Conservation (phyloP, 768 basidiomycete species). For the Tulasnella calospora region DNA sequence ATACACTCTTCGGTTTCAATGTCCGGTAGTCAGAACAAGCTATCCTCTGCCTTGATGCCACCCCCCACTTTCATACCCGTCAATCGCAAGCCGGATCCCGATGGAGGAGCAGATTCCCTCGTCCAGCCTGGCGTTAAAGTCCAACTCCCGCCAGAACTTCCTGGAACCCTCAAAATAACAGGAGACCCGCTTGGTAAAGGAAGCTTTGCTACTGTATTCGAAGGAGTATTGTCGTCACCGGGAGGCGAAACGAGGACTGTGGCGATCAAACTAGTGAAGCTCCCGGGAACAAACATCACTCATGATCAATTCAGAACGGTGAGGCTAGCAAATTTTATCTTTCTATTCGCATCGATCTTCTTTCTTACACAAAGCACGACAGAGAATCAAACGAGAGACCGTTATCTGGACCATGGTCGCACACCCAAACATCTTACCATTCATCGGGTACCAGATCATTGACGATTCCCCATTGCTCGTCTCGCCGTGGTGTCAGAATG, state of each 20-base stretch:
- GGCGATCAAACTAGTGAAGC: neutral
- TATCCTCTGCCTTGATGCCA: neutral
- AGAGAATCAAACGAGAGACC: neutral
- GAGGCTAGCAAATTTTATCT: neutral
- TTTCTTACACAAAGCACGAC: neutral
- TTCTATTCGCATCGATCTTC: neutral
- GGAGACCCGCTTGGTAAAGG: neutral
- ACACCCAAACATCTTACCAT: neutral
- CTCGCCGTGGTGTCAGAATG: neutral
- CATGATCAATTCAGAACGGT: neutral
- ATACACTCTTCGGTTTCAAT: too few species aligned
- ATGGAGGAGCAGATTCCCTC: neutral
- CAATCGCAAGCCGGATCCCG: neutral
- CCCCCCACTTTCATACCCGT: neutral
- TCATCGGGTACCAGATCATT: neutral
- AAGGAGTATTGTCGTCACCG: neutral
- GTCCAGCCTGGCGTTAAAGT: neutral
- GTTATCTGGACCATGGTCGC: neutral
- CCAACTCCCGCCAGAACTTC: neutral
- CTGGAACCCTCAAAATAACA: neutral
- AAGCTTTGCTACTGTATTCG: neutral
- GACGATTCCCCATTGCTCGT: neutral
- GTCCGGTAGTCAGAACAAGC: neutral
- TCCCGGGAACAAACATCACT: neutral
- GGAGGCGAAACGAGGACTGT: neutral